phyloP scores from a whole-genome alignment of 495 filamentous ascomycete species.

The Sordaria brevicollis region DNA sequence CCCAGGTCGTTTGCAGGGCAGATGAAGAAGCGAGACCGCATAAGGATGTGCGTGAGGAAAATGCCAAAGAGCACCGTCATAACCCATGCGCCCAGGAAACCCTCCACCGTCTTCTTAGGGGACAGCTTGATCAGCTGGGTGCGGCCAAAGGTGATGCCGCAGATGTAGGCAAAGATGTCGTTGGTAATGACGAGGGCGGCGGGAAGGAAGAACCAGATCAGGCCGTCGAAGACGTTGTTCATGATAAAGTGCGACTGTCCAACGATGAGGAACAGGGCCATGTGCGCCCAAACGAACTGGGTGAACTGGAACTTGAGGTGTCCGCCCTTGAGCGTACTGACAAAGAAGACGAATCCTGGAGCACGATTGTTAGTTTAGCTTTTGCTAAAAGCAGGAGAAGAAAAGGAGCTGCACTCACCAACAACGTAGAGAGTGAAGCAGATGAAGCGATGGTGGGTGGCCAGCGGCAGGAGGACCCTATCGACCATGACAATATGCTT shows the following conservation, averaged over 20 bases:
- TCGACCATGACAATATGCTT: slow-evolving; percentile 97
- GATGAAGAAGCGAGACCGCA: slow-evolving; percentile 94
- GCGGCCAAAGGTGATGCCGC: slow-evolving; percentile 91
- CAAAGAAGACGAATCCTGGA: slow-evolving; percentile 96
- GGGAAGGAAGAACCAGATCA: slow-evolving; percentile 99
- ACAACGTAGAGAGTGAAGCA: slow-evolving; percentile 96
- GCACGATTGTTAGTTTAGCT: slow-evolving; percentile 5
- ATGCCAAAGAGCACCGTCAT: slow-evolving; percentile 83
- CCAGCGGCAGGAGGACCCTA: slow-evolving; percentile 80
- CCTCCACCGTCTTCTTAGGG: slow-evolving; percentile 99
- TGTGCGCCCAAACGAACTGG: slow-evolving; percentile 98
- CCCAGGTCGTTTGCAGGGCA: slow-evolving; percentile 96
- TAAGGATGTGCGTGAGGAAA: slow-evolving; percentile 74
- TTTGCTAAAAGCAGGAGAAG: neutral
- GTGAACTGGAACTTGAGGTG: slow-evolving; percentile 98
- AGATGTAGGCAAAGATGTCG: slow-evolving; percentile 97
- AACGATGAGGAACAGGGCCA: slow-evolving; percentile 96
- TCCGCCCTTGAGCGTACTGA: slow-evolving; percentile 86
- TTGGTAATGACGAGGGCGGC: slow-evolving; percentile 94
- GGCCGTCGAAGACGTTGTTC: slow-evolving; percentile 99
- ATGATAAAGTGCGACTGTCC: slow-evolving; percentile 99
- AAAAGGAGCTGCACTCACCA: slow-evolving; percentile 46
- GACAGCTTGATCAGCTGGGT: slow-evolving; percentile 97
- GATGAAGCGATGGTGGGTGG: slow-evolving; percentile 97
- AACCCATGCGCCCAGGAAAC: slow-evolving; percentile 94